Evolutionary conservation across 768 basidiomycete genomes (phyloP).

Genomic region (Tylopilus rubrobrunneus): DNA sequence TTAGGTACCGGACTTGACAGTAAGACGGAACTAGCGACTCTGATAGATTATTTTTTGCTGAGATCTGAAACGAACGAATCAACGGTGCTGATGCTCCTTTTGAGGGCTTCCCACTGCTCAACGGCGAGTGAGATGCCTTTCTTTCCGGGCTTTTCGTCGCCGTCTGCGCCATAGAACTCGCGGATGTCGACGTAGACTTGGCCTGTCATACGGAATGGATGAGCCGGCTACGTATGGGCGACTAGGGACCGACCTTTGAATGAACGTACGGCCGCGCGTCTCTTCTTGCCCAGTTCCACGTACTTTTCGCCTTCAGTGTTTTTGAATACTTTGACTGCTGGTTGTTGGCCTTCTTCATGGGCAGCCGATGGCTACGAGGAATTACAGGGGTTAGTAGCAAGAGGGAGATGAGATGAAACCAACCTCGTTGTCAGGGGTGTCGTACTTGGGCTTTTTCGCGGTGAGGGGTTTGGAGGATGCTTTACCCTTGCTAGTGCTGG

Average conservation of each 20-base stretch:
- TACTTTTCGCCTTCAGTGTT: conserved; percentile 40
- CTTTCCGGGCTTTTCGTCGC: conserved; percentile 73
- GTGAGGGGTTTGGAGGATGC: conserved; percentile 17
- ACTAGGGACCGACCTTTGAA: conserved; percentile 40
- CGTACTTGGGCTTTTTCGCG: conserved; percentile 37
- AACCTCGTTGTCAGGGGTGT: conserved; percentile 4
- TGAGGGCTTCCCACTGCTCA: conserved; percentile 69
- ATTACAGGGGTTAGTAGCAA: conserved; percentile 15
- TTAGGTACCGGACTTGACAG: neutral
- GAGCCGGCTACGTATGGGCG: conserved; percentile 17
- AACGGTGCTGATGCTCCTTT: conserved; percentile 39
- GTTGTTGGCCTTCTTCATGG: conserved; percentile 1
- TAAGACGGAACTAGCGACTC: neutral
- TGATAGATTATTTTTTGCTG: conserved; percentile 15
- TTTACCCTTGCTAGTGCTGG: conserved; percentile 6
- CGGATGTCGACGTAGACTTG: conserved; percentile 63
- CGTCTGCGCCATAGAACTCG: conserved; percentile 60
- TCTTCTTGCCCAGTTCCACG: conserved; percentile 69
- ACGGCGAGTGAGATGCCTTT: conserved; percentile 67
- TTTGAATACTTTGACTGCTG: conserved; percentile 10
- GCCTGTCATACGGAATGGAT: conserved; percentile 35
- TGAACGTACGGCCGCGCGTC: conserved; percentile 52
- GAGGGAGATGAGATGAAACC: neutral
- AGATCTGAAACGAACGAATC: conserved; percentile 45
- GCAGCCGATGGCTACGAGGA: conserved; percentile 10